Evolutionary conservation across 108 stramenopile species (phyloP), one percentile per base, ranked within the genome.

Genomic region (Mayamaea pseudoterrestris): DNA sequence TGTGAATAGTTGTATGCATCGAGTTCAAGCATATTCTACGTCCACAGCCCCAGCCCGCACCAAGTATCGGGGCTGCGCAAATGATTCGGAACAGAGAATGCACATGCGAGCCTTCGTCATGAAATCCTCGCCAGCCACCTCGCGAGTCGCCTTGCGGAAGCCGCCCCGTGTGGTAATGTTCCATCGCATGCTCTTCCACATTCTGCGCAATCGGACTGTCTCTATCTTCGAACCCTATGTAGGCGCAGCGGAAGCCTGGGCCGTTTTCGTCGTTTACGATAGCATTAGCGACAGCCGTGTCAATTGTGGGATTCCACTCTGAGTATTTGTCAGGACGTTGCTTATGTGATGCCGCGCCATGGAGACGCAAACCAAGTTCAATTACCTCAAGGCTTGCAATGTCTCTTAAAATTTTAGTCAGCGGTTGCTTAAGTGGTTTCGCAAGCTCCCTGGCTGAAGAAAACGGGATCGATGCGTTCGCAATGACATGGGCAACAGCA

Each of bases 101-200:
- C 22, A 81, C 55, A 43, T 69, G 71, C 3, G 74, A 74, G 22
- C 87, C 87, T 57, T 89, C 87, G 50, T 81, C 72, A 45, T 89
- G 87, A 71, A 74, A 89, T 0, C 87, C 87, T n/a, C 56, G 43
- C 74, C 80, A 88, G 0, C 65, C 61, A 17, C 81, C 81, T 27
- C 51, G 44, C 20, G 27, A 36, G 23, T 63, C 37, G 9, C 4
- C 17, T 27, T 40, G 24, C 16, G 87, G 83, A 26, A 84, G 69
- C 18, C 80, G 43, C 30, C 78, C 87, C 44, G 56, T 44, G 27
- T 41, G 28, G 46, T 90, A 90, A 55, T 70, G 71, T 47, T 83
- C 80, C 41, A 77, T 65, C 3, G 87, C 87, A n/a, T 81, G 70
- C 50, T 84, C 65, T 48, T 90, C 87, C 20, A 90, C 87, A 59